Conservation (phyloP, 139 green algal genomes). For the Chlamydomonas sp. region DNA sequence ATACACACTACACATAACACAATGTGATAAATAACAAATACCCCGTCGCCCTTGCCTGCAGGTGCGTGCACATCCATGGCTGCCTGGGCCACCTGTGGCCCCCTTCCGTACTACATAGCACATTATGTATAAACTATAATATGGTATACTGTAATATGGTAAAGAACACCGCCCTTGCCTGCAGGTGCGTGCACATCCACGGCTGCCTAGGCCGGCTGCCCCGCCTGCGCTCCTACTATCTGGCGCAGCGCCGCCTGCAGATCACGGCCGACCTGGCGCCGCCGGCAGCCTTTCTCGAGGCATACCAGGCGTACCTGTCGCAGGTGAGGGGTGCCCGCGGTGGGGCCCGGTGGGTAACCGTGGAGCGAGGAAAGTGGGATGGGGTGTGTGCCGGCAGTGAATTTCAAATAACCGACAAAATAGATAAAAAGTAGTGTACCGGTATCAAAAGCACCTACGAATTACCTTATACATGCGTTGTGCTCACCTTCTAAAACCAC, state of each 20-base stretch:
- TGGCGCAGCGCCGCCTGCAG: conserved; percentile 59
- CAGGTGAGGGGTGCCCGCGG: conserved; percentile 45
- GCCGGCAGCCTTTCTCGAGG: conserved; percentile 62
- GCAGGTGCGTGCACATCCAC: conserved; percentile 33
- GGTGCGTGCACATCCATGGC: neutral
- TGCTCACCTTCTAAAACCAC: no score
- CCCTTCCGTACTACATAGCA: no score
- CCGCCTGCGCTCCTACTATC: conserved; percentile 47
- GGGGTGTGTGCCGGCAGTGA: no score
- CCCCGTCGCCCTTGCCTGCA: neutral
- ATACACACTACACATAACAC: no score
- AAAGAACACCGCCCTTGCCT: neutral
- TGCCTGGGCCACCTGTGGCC: neutral
- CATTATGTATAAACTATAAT: no score
- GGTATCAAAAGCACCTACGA: no score
- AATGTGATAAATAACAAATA: no score
- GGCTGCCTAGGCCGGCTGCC: conserved; percentile 23
- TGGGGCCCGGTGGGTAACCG: no score
- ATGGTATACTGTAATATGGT: neutral
- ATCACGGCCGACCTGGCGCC: conserved; percentile 64
- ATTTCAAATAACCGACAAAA: no score
- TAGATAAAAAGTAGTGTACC: no score
- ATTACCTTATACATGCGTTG: no score
- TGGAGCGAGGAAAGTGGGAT: no score
- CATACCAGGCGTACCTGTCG: conserved; percentile 72